A percentile compares a stretch with the other conserved stretches of the same genome.
phyloP scores from a whole-genome alignment of 371 early-diverging fungal species.

The Rhizopus stolonifer region DNA sequence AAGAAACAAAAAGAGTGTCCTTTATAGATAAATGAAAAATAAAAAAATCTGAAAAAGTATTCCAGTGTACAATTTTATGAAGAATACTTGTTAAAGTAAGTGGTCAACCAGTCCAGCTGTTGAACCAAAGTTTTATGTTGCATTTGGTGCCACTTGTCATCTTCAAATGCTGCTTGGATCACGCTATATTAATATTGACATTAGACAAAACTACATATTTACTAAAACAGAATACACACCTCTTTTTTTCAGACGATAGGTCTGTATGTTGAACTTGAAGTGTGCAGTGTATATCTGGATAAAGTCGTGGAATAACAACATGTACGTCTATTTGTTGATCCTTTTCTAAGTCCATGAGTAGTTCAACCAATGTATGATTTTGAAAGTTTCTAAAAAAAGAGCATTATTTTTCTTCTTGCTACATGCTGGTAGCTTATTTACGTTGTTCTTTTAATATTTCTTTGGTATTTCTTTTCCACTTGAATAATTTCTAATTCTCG shows the following conservation, averaged over 20 bases:
- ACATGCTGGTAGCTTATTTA: slow-evolving; percentile 4
- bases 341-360: slow-evolving; percentile 23
- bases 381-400: slow-evolving; percentile 7
- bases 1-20: background rate
- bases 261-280: slow-evolving; percentile 32
- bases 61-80: background rate
- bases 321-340: slow-evolving; percentile 28
- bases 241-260: slow-evolving; percentile 21
- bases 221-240: slow-evolving; percentile 15
- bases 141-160: slow-evolving; percentile 40
- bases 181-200: slow-evolving; percentile 16
- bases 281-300: slow-evolving; percentile 40
- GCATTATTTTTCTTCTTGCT: background rate
- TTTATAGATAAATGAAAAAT: background rate
- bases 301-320: slow-evolving; percentile 31
- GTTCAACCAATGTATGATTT: slow-evolving; percentile 22
- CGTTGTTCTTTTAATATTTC: slow-evolving; percentile 26
- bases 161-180: slow-evolving; percentile 38
- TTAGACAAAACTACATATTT: background rate
- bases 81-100: slow-evolving; percentile 17
- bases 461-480: slow-evolving; percentile 34
- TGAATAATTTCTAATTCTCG: slow-evolving; percentile 44
- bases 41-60: background rate
- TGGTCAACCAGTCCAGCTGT: slow-evolving; percentile 46
- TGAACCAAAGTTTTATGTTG: slow-evolving; percentile 40